A percentile compares a stretch with the other conserved stretches of the same genome.
Evolutionary conservation across 2,329 filamentous ascomycete genomes (phyloP).

Genomic region (Aulographum hederae): DNA sequence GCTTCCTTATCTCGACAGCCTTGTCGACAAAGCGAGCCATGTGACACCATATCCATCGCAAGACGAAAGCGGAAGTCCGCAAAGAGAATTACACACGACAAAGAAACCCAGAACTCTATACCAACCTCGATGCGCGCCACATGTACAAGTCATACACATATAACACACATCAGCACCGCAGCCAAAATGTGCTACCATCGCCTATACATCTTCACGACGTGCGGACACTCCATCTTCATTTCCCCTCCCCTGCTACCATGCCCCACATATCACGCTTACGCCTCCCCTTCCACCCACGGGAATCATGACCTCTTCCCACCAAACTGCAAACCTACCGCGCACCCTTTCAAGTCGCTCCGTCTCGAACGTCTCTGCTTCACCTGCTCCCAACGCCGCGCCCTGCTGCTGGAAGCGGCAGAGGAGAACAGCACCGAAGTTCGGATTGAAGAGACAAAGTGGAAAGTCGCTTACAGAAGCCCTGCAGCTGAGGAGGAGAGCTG

Average conservation of each 20-base stretch:
- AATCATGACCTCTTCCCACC: background rate
- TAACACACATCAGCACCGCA: too few relatives aligned
- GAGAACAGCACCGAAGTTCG: conserved; percentile 8
- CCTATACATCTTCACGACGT: conserved; percentile 3
- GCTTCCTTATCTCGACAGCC: too few relatives aligned
- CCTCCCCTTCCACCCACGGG: background rate
- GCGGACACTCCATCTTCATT: conserved; percentile 2
- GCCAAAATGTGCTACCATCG: conserved; percentile 5
- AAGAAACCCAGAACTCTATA: too few relatives aligned
- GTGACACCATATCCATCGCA: too few relatives aligned
- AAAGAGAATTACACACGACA: too few relatives aligned
- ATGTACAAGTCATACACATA: too few relatives aligned
- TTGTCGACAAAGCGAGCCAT: too few relatives aligned
- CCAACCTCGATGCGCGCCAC: too few relatives aligned
- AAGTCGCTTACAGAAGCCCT: conserved; percentile 18
- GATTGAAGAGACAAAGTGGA: conserved; percentile 22
- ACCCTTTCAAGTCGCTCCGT: conserved; percentile 17
- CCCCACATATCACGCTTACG: background rate
- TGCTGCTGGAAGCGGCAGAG: conserved; percentile 7
- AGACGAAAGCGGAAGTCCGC: too few relatives aligned
- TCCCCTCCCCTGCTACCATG: background rate
- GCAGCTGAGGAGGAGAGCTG: conserved; percentile 12
- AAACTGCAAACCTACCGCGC: conserved; percentile 6
- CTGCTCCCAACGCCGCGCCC: conserved; percentile 13
- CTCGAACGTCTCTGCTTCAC: conserved; percentile 15